Conservation (phyloP, 768 basidiomycete species). For the Sistotremastrum suecicum region DNA sequence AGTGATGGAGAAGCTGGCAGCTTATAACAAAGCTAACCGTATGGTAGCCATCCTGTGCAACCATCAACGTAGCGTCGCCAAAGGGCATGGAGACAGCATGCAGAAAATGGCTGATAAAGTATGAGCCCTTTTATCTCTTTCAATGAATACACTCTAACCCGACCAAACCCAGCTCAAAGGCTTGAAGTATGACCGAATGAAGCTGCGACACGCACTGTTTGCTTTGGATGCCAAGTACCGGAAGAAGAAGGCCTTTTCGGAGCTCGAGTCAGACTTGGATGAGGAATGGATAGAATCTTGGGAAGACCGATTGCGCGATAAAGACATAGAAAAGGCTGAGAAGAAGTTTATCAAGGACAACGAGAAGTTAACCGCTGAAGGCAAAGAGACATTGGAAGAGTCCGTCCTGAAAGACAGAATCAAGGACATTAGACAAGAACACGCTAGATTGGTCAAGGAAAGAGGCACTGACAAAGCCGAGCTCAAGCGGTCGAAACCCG, state of each 20-base stretch:
- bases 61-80: constrained; percentile 91
- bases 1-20: constrained; percentile 91
- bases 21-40: constrained; percentile 95
- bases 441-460: constrained; percentile 61
- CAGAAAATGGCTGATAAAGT: constrained; percentile 90
- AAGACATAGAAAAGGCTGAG: constrained; percentile 78
- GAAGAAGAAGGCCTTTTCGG: constrained; percentile 63
- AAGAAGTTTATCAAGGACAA: constrained; percentile 96
- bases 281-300: constrained; percentile 78
- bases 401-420: constrained; percentile 56
- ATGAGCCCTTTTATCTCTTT: constrained; percentile 11
- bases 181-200: constrained; percentile 96
- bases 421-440: constrained; percentile 61
- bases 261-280: constrained; percentile 87
- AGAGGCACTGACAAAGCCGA: constrained; percentile 59
- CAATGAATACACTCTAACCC: not conserved
- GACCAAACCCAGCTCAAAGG: constrained; percentile 48
- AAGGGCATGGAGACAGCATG: constrained; percentile 89
- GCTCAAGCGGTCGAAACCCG: constrained; percentile 51
- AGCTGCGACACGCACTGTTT: constrained; percentile 81
- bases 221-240: constrained; percentile 62
- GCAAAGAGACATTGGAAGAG: constrained; percentile 40
- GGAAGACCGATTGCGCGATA: constrained; percentile 63
- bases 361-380: constrained; percentile 67
- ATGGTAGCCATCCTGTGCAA: constrained; percentile 97